phyloP scores from a whole-genome alignment of 306 rosid genomes.

The Alnus glutinosa region DNA sequence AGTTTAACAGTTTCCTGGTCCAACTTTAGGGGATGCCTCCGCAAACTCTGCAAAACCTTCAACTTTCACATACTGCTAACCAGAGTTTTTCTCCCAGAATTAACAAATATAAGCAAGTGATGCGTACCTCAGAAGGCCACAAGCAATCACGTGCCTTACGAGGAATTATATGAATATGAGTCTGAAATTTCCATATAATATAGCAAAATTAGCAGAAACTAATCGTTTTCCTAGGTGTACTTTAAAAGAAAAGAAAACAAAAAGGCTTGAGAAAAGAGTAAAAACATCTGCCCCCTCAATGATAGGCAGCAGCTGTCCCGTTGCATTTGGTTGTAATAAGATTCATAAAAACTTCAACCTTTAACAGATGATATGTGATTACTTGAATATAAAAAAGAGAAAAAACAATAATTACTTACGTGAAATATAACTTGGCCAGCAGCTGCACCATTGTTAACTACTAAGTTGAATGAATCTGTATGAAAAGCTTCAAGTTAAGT shows the following conservation, averaged over 20 bases:
- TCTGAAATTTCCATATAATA: slow-evolving; percentile 54
- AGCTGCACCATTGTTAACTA: slow-evolving; percentile 82
- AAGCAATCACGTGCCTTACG: slow-evolving; percentile 77
- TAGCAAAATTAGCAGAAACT: slow-evolving; percentile 29
- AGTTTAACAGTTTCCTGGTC: slow-evolving; percentile 70
- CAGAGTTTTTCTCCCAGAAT: slow-evolving; percentile 9
- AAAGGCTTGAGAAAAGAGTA: not conserved
- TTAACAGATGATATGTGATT: not conserved
- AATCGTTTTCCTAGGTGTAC: not conserved
- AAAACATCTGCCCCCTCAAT: not conserved
- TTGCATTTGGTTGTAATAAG: not conserved
- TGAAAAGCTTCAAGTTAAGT: slow-evolving; percentile 31
- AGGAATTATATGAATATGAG: slow-evolving; percentile 93
- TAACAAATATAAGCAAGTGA: slow-evolving; percentile 10
- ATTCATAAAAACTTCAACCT: not conserved
- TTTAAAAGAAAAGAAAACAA: not conserved
- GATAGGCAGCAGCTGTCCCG: not conserved
- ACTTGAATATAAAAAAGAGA: not conserved
- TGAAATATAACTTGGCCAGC: slow-evolving; percentile 99
- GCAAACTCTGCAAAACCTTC: slow-evolving; percentile 52
- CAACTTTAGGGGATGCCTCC: slow-evolving; percentile 62
- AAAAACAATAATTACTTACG: slow-evolving; percentile 46
- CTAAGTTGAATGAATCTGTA: slow-evolving; percentile 91
- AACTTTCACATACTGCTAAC: not conserved
- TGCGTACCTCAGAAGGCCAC: slow-evolving; percentile 90